Evolutionary conservation across 139 green algal genomes (phyloP), one percentile per base, ranked within the genome.

Genomic region (Volvox reticuliferus): DNA sequence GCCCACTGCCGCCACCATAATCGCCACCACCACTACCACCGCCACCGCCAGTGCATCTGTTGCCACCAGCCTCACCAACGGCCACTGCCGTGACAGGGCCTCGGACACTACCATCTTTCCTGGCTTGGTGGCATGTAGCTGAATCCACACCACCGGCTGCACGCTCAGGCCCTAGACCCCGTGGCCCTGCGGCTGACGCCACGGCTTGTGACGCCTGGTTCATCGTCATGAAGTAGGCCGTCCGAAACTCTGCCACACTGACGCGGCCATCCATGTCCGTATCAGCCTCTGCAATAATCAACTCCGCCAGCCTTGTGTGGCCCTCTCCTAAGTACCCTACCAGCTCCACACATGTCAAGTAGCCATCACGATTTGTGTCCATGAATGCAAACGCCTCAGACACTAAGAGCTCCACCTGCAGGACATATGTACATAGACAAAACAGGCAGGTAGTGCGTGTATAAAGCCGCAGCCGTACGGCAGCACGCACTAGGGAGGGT

Each of bases 331-430:
- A 71, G 69, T 82, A 89, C 9, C 12, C 69, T 36, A 82, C 69
- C 69, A 89, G 85, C 85, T 89, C 85, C 12, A 1, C 68, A 12
- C 0, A 18, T 20, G 69, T 36, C 28, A 89, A 71, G 85, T 28
- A 89, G 69, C 85, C 85, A 71, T 89, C 28, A 44, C 62, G 69
- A 68, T 89, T 50, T 16, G 85, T 62, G 85, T 89, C 85, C 44
- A 82, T 82, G 85, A 82, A 89, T 19, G 85, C 85, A 82, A 89
- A 89, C 5, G 85, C 85, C 68, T 89, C 85, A 2, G 85, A 33
- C 36, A 89, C 69, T 68, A 89, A 68, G 14, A 1, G 17, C 44
- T 89, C 85, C 16, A 89, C 69, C 83, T 88, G 62, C 12, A 32
- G 13, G 35, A 55, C 44, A 55, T 55, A 55, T 14, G 44, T 28